phyloP scores from a whole-genome alignment of 257 asterid genomes.

The Solanum chmielewskii region DNA sequence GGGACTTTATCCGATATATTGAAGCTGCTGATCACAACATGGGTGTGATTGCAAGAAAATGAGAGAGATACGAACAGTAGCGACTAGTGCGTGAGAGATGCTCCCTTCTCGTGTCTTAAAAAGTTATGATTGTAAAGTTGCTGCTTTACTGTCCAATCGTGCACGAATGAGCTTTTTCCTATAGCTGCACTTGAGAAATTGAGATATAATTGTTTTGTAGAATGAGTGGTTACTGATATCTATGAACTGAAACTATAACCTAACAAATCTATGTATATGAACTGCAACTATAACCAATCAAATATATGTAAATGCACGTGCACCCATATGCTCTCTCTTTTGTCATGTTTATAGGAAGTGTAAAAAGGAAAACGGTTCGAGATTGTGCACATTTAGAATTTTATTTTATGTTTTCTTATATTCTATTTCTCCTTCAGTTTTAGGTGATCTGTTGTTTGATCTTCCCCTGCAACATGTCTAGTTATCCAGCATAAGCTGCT shows the following conservation, averaged over 20 bases:
- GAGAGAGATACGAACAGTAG: not conserved
- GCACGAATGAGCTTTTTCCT: not conserved
- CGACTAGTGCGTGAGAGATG: not conserved
- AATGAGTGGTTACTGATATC: not conserved
- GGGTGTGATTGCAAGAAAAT: slow-evolving; percentile 4
- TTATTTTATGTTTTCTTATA: not conserved
- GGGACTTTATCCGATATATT: not conserved
- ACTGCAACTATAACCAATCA: not conserved
- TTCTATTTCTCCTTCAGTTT: not conserved
- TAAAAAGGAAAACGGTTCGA: not conserved
- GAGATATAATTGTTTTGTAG: not conserved
- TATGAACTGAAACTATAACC: not conserved
- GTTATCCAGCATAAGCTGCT: not conserved
- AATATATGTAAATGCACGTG: not conserved
- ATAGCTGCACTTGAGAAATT: not conserved
- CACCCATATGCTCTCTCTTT: not conserved
- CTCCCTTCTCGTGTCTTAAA: not conserved
- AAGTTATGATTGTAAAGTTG: not conserved
- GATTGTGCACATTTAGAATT: not conserved
- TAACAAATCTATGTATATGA: not conserved
- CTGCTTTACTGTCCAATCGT: not conserved
- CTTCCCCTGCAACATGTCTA: not conserved
- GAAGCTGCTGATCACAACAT: not conserved
- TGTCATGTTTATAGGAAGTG: not conserved
- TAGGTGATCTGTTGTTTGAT: not conserved